These are phyloP conservation scores for Mucor irregularis DNA, from an alignment of 371 early-diverging fungal species.

Conservation along the genomic window DNA sequence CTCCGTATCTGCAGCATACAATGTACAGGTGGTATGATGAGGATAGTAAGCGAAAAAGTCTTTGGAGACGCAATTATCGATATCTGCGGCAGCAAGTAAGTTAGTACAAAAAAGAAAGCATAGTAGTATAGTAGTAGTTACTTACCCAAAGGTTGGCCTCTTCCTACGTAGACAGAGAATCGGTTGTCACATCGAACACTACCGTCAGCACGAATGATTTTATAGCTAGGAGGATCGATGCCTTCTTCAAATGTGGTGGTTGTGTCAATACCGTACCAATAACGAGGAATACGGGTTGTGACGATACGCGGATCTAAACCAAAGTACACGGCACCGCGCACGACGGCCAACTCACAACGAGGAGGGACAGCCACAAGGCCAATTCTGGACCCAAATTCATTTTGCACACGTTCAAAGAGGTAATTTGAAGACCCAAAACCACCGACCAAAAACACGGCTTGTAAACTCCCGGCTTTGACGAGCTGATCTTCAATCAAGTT, in stretches of 20 bases:
- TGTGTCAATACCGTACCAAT: conserved; percentile 66
- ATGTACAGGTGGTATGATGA: conserved; percentile 51
- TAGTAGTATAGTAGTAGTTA: not conserved
- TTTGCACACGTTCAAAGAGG: conserved; percentile 53
- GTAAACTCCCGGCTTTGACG: conserved; percentile 43
- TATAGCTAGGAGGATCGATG: conserved; percentile 54
- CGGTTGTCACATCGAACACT: conserved; percentile 53
- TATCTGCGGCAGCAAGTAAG: too few species aligned
- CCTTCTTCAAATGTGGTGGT: conserved; percentile 58
- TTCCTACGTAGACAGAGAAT: conserved; percentile 49
- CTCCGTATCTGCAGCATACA: conserved; percentile 54
- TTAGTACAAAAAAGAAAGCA: not conserved
- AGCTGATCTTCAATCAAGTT: conserved; percentile 51
- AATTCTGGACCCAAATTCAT: conserved; percentile 41
- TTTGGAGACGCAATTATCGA: conserved; percentile 36
- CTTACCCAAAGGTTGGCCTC: conserved; percentile 38
- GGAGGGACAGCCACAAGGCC: conserved; percentile 54
- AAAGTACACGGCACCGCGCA: conserved; percentile 60
- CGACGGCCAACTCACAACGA: conserved; percentile 55
- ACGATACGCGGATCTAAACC: conserved; percentile 58
- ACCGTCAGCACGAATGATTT: conserved; percentile 51
- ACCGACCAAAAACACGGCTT: conserved; percentile 62
- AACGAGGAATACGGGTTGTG: conserved; percentile 61
- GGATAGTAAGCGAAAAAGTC: conserved; percentile 54
- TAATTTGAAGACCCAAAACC: conserved; percentile 67